A percentile compares a stretch with the other conserved stretches of the same genome.
Evolutionary conservation across 371 early-diverging fungal species (phyloP).

Genomic region (Haplosporangium sp.): DNA sequence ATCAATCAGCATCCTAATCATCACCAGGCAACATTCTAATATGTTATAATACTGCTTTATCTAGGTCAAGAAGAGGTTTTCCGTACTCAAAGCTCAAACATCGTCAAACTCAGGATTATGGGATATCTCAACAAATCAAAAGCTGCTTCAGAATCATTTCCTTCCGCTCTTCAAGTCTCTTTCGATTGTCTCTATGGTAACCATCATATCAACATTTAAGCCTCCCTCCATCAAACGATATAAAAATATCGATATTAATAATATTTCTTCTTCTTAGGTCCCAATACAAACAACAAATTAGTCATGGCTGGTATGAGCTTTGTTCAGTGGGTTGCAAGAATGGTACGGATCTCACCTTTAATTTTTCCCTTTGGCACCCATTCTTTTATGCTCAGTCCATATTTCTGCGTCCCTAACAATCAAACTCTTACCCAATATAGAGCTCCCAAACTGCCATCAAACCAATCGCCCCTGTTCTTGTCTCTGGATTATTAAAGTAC

Average conservation of each 20-base stretch:
- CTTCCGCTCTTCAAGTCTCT: constrained; percentile 75
- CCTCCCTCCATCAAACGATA: no score
- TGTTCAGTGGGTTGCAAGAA: constrained; percentile 89
- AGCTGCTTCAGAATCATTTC: constrained; percentile 72
- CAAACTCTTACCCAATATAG: constrained; percentile 3
- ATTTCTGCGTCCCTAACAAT: not conserved
- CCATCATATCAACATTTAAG: not conserved
- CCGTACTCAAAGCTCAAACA: constrained; percentile 60
- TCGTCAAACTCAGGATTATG: constrained; percentile 74
- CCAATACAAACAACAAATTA: constrained; percentile 70
- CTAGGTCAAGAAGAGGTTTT: constrained; percentile 31
- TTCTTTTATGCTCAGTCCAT: not conserved
- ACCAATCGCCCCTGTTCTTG: constrained; percentile 76
- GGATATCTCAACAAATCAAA: constrained; percentile 73
- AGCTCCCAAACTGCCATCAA: constrained; percentile 63
- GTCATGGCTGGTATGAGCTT: constrained; percentile 82
- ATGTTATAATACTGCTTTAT: no score
- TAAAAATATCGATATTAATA: no score
- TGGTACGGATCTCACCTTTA: constrained; percentile 59
- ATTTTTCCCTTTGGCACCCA: no score
- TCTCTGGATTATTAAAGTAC: constrained; percentile 80
- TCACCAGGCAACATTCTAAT: no score
- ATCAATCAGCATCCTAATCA: no score
- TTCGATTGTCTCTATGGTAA: constrained; percentile 86
- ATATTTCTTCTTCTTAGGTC: constrained; percentile 56